Evolutionary conservation across 139 green algal species (phyloP), one percentile per base, ranked within the genome.

Genomic region (Chlorella sp.): DNA sequence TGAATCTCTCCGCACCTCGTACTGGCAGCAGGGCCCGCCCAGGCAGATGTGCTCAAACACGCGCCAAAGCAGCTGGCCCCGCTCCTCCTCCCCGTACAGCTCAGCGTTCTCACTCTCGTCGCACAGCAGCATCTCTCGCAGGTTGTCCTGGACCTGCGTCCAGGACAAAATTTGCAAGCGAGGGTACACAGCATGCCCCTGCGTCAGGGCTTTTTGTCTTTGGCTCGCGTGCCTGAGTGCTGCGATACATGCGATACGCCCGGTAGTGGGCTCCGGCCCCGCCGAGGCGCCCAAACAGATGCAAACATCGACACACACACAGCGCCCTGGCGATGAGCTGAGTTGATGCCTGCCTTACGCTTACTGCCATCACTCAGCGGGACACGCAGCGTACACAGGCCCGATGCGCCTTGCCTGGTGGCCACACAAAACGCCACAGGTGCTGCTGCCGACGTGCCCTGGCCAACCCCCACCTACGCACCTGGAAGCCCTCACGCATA

Each of bases 1-100:
- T n/a, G n/a, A n/a, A n/a, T n/a, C 42, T 42, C 6, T 30, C 1
- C 70, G 49, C 34, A 87, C 84, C 82, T 90, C 85, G 66, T 83
- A 88, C 60, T 90, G 85, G 70, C 83, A 86, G 55, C 81, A 82
- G 0, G 80, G 26, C 0, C 85, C 85, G 0, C 85, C 85, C 10
- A 90, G 33, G 33, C 76, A 79, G 2, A 85, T 3, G 31, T 83
- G 75, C 68, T 87, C 69, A 74, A 88, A 88, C 0, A 88, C 26
- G 23, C 80, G 62, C 69, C 74, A 90, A 49, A 90, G 75, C 23
- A 90, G 67, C 75, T 88, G 65, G 3, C 67, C 31, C 35, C 71
- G 77, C 50, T 90, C 85, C 17, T 76, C 70, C 10, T 73, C 72
- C 29, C 31, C 76, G 69, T 81, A 85, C 31, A 88, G 68, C 20